Percentiles rank a stretch among this genome's conserved stretches.
These are phyloP conservation scores for Epithemia pelagica DNA, from an alignment of 108 stramenopile species.

Conservation along the genomic window DNA sequence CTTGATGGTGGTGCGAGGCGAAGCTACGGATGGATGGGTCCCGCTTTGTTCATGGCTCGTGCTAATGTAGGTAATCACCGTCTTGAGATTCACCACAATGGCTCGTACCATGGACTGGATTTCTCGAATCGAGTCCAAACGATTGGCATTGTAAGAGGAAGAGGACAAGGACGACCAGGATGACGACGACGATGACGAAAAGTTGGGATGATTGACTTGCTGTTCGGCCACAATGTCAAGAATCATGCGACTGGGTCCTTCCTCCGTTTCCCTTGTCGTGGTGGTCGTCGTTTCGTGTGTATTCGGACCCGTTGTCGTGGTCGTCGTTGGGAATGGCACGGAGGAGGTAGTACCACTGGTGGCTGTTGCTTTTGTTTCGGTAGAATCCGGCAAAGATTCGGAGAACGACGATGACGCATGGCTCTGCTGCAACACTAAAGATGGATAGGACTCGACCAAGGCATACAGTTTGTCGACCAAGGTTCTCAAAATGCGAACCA, in stretches of 20 bases:
- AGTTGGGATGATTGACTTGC: background rate
- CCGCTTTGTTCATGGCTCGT: constrained; percentile 49
- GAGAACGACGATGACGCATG: background rate
- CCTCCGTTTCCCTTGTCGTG: too few relatives aligned
- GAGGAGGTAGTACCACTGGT: background rate
- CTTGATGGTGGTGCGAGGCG: constrained; percentile 41
- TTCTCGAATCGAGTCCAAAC: constrained; percentile 38
- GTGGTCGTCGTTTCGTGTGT: too few relatives aligned
- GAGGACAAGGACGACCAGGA: background rate
- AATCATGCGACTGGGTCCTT: too few relatives aligned
- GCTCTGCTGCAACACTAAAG: background rate
- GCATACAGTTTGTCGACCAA: constrained; percentile 80
- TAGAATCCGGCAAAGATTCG: background rate
- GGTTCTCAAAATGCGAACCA: constrained; percentile 75
- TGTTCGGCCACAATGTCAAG: background rate
- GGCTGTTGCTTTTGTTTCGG: background rate
- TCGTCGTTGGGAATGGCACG: too few relatives aligned
- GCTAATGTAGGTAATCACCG: constrained; percentile 87
- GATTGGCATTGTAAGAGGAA: background rate
- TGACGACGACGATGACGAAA: background rate
- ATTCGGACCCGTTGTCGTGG: too few relatives aligned
- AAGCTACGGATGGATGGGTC: too few relatives aligned
- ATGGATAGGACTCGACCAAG: constrained; percentile 31
- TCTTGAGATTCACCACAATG: constrained; percentile 90
- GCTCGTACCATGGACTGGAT: constrained; percentile 74